Evolutionary conservation across 306 rosid species (phyloP), one percentile per base, ranked within the genome.

Genomic region (Glycine latifolia): DNA sequence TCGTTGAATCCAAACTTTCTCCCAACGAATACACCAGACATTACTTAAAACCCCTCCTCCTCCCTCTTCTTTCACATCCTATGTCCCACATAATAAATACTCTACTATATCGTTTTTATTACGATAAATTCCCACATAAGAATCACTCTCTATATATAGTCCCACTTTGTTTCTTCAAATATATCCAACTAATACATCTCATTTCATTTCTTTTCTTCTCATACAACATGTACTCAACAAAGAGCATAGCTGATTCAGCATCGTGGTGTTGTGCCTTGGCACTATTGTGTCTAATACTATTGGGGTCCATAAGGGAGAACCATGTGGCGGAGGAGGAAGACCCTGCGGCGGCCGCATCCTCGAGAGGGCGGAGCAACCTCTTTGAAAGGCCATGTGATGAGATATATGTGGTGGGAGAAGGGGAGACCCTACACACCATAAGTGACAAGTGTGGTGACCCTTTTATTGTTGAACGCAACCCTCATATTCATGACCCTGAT

Each of bases 401-500:
- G 79, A 89, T 89, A 54, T 89, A 89, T 15, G 92, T 89, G 3
- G 90, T 89, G 17, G 93, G 97, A 82, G 97, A 93, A 82, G 97
- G 97, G 10, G 97, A 93, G 79, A 91, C 97, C 16, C 97, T 93
- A 16, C 91, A 93, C 72, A 93, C 97, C 75, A 93, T 93, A 67
- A 89, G 97, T 76, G 97, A 93, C 84, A 91, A 89, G 97, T 93
- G 97, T 69, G 83, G 82, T 52, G 97, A 93, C 80, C 93, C 97
- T 10, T 93, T 65, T 62, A 93, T 93, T 49, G 97, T 93, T 69
- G 97, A 93, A 85, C 83, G 89, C 17, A 93, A 91, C 87, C 97
- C 97, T 0, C 97, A 93, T 87, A 93, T 93, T 73, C 94, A 93
- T 77, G 97, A 93, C 73, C 97, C 97, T 67, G 97, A 93, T 79